These are phyloP conservation scores for Wickerhamiella cacticola DNA, from an alignment of 805 yeast genomes.

Conservation along the genomic window DNA sequence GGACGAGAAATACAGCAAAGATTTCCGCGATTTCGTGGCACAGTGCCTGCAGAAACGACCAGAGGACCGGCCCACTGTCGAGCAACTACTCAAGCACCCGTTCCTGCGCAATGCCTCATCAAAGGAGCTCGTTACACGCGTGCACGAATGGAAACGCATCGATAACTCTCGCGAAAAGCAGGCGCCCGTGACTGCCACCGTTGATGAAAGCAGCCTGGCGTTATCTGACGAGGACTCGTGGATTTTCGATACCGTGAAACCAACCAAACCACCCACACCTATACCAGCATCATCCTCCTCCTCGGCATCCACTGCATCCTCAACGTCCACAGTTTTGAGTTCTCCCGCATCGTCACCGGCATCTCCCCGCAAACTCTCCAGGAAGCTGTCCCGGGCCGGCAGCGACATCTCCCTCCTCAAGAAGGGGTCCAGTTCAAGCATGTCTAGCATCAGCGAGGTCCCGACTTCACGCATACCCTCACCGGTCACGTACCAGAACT, in stretches of 20 bases:
- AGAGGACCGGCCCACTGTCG: constrained; percentile 50
- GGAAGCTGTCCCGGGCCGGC: constrained; percentile 6
- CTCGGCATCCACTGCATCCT: too few species aligned
- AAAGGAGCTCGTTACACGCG: constrained; percentile 16
- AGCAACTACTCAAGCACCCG: constrained; percentile 47
- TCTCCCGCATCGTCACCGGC: neutral
- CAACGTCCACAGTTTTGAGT: too few species aligned
- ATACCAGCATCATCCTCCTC: neutral
- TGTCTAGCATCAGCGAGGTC: constrained; percentile 7
- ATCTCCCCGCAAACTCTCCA: neutral
- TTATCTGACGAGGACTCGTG: constrained; percentile 25
- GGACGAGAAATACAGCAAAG: constrained; percentile 30
- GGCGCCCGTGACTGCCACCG: constrained; percentile 3
- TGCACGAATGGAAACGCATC: constrained; percentile 14
- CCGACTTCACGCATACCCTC: constrained; percentile 10
- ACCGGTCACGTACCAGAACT: constrained; percentile 12
- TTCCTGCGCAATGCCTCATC: constrained; percentile 33
- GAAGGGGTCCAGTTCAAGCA: neutral
- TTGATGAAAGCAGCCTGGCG: constrained; percentile 7
- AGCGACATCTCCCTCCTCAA: constrained; percentile 9
- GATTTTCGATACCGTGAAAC: constrained; percentile 32
- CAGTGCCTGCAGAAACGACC: constrained; percentile 66
- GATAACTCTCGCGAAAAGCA: constrained; percentile 1
- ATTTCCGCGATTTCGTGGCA: constrained; percentile 56
- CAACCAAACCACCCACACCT: constrained; percentile 9